phyloP scores from a whole-genome alignment of 2,329 filamentous ascomycete species.

The Akanthomyces lecanii region DNA sequence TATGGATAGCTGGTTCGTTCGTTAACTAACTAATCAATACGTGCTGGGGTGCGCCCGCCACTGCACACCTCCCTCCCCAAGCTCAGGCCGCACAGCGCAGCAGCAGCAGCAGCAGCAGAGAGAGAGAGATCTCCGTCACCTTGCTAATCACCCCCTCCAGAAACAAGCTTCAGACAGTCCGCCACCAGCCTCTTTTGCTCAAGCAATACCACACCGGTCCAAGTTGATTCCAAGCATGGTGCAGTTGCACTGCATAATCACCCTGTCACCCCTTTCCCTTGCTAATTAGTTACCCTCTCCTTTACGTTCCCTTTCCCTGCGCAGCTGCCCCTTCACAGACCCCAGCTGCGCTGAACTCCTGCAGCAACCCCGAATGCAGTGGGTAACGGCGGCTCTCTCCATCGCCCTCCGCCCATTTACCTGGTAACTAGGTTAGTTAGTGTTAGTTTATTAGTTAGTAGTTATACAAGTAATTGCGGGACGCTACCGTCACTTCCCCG shows the following conservation, averaged over 20 bases:
- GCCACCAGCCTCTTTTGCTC: background rate
- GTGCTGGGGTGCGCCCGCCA: background rate
- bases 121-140: background rate
- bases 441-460: too few relatives aligned
- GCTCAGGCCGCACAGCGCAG: background rate
- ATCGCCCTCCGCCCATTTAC: background rate
- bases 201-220: too few relatives aligned
- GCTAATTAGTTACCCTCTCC: background rate
- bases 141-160: background rate
- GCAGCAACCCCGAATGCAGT: background rate
- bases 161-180: background rate
- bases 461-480: background rate
- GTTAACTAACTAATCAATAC: background rate
- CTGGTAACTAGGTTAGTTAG: too few relatives aligned
- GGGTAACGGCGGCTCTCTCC: background rate
- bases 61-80: background rate
- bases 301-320: background rate
- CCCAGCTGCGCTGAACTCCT: slow-evolving; percentile 2
- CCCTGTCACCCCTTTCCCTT: background rate
- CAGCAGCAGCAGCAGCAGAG: background rate
- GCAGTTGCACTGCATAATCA: too few relatives aligned
- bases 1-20: too few relatives aligned
- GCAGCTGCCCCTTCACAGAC: background rate
- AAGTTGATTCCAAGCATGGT: too few relatives aligned
- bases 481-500: slow-evolving; percentile 3